Conservation (phyloP, 2,329 filamentous ascomycete genomes). For the Neurospora sp. region DNA sequence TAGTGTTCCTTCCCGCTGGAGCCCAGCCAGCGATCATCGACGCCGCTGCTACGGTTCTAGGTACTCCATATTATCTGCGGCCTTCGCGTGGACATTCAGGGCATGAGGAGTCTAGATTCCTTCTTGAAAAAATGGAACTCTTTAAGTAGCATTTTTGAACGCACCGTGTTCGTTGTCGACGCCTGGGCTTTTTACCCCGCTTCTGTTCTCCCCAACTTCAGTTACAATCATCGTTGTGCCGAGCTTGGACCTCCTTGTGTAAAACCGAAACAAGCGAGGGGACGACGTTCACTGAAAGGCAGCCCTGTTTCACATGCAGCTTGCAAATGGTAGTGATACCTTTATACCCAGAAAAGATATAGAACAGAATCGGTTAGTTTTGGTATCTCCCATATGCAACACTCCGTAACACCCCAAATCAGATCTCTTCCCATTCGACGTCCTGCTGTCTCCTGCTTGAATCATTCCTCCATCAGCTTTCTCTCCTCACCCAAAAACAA, state of each 20-base stretch:
- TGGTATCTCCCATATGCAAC: not conserved
- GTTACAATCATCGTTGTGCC: not conserved
- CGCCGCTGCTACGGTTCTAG: not conserved
- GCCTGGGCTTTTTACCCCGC: not conserved
- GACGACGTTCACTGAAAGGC: not conserved
- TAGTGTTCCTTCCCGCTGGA: not conserved
- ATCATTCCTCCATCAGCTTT: not conserved
- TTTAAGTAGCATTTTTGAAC: not conserved
- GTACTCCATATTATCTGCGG: not conserved
- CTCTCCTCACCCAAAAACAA: conserved; percentile 44
- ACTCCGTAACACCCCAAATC: not conserved
- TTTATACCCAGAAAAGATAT: not conserved
- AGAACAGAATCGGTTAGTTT: not conserved
- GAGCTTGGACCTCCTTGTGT: not conserved
- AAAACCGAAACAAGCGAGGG: not conserved
- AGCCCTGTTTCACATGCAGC: not conserved
- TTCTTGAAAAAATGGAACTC: not conserved
- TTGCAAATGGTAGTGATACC: not conserved
- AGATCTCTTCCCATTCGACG: no score
- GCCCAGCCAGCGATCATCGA: not conserved
- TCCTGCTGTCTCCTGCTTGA: no score
- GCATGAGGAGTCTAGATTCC: not conserved
- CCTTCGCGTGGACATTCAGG: not conserved
- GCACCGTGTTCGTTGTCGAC: not conserved
- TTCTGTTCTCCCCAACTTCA: not conserved